phyloP scores from a whole-genome alignment of 352 stramenopile species.

The Phytophthora citricola region DNA sequence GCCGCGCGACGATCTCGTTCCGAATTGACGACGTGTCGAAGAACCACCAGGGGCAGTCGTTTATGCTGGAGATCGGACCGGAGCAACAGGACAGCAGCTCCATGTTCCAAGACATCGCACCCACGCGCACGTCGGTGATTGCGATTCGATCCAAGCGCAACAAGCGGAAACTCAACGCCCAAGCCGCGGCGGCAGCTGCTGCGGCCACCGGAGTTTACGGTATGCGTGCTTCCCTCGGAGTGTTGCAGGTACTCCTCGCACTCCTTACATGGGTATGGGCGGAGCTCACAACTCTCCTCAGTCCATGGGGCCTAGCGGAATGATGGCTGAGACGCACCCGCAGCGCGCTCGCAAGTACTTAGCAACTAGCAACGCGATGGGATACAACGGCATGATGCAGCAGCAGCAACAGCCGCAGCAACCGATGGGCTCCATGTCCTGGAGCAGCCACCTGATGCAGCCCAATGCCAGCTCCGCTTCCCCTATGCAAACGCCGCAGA shows the following conservation, averaged over 20 bases:
- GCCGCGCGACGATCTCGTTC: slow-evolving; percentile 89
- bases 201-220: slow-evolving; percentile 20
- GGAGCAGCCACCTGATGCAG: slow-evolving; percentile 60
- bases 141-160: slow-evolving; percentile 96
- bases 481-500: slow-evolving; percentile 31
- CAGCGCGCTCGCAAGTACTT: slow-evolving; percentile 43
- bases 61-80: slow-evolving; percentile 90
- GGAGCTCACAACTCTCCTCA: slow-evolving; percentile 21
- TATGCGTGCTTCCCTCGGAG: slow-evolving; percentile 50
- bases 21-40: slow-evolving; percentile 97
- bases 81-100: slow-evolving; percentile 83
- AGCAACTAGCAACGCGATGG: slow-evolving; percentile 36
- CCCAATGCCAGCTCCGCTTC: slow-evolving; percentile 22
- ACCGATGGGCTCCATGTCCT: slow-evolving; percentile 46
- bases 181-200: slow-evolving; percentile 17
- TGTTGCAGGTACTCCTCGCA: slow-evolving; percentile 43
- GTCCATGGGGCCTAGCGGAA: slow-evolving; percentile 25
- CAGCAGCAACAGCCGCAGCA: slow-evolving; percentile 25
- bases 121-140: slow-evolving; percentile 88
- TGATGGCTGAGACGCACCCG: slow-evolving; percentile 36
- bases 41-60: slow-evolving; percentile 97
- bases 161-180: slow-evolving; percentile 83
- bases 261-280: slow-evolving; percentile 40
- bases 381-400: slow-evolving; percentile 39
- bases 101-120: slow-evolving; percentile 92